These are phyloP conservation scores for Aristolochia californica DNA, from an alignment of 164 flowering plant genomes.

Conservation along the genomic window DNA sequence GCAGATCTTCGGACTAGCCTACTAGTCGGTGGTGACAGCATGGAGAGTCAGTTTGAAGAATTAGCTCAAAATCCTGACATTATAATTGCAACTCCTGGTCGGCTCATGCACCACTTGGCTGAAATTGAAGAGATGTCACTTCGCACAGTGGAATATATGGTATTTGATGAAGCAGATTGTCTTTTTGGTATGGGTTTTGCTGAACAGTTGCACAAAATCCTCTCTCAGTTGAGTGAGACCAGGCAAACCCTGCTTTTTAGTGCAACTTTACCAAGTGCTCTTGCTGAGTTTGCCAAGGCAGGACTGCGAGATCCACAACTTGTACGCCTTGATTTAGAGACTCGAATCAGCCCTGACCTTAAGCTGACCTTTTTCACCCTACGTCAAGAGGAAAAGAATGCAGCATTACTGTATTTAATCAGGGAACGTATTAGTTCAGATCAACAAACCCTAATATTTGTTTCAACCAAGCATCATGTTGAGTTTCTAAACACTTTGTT, in stretches of 20 bases:
- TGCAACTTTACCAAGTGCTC: conserved; percentile 92
- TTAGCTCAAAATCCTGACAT: conserved; percentile 83
- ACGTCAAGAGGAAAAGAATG: conserved; percentile 80
- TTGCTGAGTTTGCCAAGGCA: conserved; percentile 96
- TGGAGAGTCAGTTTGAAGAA: conserved; percentile 94
- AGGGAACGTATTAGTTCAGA: conserved; percentile 69
- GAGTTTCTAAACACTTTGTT: conserved; percentile 66
- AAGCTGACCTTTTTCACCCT: conserved; percentile 65
- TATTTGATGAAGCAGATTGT: conserved; percentile 93
- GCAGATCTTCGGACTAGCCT: conserved; percentile 77
- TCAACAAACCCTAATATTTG: conserved; percentile 81
- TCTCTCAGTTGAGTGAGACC: conserved; percentile 66
- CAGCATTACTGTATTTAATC: conserved; percentile 72
- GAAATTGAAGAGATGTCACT: conserved; percentile 96
- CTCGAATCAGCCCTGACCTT: conserved; percentile 84
- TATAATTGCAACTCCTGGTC: conserved; percentile 98
- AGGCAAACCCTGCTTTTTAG: conserved; percentile 93
- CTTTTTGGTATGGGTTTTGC: conserved; percentile 95
- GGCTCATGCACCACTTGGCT: conserved; percentile 92
- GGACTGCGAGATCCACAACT: conserved; percentile 85
- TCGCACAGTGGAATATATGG: conserved; percentile 78
- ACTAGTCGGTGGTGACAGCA: conserved; percentile 94
- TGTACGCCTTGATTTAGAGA: conserved; percentile 85
- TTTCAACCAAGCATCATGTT: conserved; percentile 89
- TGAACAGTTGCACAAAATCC: conserved; percentile 82